phyloP scores from a whole-genome alignment of 257 asterid species.

The Solanum pinnatisectum region DNA sequence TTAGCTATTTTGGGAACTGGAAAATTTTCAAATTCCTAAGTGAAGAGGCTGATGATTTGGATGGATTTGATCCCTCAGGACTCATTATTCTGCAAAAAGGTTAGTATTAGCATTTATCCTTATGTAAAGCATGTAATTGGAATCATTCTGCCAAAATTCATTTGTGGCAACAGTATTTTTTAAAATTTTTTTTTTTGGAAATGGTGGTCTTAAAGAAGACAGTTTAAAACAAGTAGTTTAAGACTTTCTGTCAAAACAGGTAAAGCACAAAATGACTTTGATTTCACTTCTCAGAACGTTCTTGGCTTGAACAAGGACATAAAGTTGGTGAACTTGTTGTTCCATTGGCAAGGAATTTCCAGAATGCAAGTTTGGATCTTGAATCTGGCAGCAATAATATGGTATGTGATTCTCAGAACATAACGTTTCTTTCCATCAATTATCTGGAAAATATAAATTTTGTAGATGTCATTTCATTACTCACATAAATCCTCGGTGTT shows the following conservation, averaged over 20 bases:
- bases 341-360: slow-evolving; percentile 73
- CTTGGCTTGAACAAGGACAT: slow-evolving; percentile 69
- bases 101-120: background rate
- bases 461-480: background rate
- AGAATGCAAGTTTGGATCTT: slow-evolving; percentile 36
- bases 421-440: background rate
- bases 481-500: background rate
- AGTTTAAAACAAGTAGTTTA: background rate
- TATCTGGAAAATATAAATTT: background rate
- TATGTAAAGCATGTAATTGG: background rate
- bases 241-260: background rate
- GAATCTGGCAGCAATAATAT: slow-evolving; percentile 29
- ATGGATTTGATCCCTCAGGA: slow-evolving; percentile 66
- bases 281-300: slow-evolving; percentile 35
- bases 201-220: background rate
- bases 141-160: background rate
- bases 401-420: slow-evolving; percentile 22
- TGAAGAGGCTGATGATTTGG: slow-evolving; percentile 56
- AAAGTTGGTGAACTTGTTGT: slow-evolving; percentile 68
- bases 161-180: background rate
- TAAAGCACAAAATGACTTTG: background rate
- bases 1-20: slow-evolving; percentile 60
- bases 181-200: background rate
- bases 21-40: slow-evolving; percentile 44
- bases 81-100: slow-evolving; percentile 61